Conservation (phyloP, 352 stramenopile genomes). For the Pythium volutum region DNA sequence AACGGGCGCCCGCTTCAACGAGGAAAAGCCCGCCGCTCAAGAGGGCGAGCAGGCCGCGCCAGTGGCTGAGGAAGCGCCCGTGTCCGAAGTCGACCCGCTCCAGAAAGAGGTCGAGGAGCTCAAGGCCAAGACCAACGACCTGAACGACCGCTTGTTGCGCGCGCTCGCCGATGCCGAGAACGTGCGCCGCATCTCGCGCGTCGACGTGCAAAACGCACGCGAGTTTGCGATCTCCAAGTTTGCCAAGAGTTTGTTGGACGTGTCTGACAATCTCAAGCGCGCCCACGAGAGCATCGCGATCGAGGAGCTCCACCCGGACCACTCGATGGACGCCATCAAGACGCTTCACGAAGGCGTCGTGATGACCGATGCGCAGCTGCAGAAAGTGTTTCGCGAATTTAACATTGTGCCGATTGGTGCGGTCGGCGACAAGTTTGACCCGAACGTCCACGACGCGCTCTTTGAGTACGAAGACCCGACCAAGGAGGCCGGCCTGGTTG, state of each 20-base stretch:
- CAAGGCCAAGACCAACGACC: slow-evolving; percentile 65
- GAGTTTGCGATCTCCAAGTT: slow-evolving; percentile 97
- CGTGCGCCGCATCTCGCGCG: slow-evolving; percentile 91
- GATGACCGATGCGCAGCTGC: slow-evolving; percentile 95
- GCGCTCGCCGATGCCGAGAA: slow-evolving; percentile 98
- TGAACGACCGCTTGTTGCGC: slow-evolving; percentile 87
- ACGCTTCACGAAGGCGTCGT: slow-evolving; percentile 82
- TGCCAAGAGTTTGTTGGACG: slow-evolving; percentile 95
- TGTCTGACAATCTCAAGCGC: slow-evolving; percentile 96
- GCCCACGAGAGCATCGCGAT: slow-evolving; percentile 90
- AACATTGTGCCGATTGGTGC: slow-evolving; percentile 91
- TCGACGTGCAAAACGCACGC: slow-evolving; percentile 92
- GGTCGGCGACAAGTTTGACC: slow-evolving; percentile 97
- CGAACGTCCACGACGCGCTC: slow-evolving; percentile 96
- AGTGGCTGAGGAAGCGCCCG: slow-evolving; percentile 15
- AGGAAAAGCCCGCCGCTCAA: slow-evolving; percentile 40
- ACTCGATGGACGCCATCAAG: slow-evolving; percentile 68
- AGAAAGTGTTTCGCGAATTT: slow-evolving; percentile 94
- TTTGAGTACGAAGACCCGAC: slow-evolving; percentile 95
- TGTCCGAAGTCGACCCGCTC: slow-evolving; percentile 40
- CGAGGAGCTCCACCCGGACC: slow-evolving; percentile 64
- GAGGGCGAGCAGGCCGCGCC: slow-evolving; percentile 14
- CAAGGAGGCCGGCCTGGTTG: slow-evolving; percentile 89
- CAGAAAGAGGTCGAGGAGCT: slow-evolving; percentile 71
- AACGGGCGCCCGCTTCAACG: slow-evolving; percentile 37